A percentile compares a stretch with the other conserved stretches of the same genome.
Evolutionary conservation across 1,139 yeast species (phyloP).

Genomic region (Meyerozyma sp.): DNA sequence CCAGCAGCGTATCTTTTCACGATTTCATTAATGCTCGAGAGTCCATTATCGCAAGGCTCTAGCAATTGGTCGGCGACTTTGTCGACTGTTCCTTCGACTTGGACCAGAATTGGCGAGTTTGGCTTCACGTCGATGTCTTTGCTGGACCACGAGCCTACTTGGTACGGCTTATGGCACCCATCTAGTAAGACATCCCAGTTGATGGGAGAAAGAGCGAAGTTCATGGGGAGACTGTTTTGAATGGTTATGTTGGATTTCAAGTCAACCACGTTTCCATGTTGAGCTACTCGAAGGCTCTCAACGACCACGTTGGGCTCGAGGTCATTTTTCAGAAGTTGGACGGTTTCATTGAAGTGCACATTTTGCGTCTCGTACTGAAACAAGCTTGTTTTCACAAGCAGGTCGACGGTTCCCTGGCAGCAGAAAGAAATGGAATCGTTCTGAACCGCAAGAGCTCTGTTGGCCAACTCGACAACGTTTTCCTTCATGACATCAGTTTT

Average conservation of each 20-base stretch:
- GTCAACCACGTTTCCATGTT: conserved; percentile 4
- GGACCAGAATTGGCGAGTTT: conserved; percentile 9
- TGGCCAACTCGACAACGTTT: conserved; percentile 16
- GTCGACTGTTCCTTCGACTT: conserved; percentile 13
- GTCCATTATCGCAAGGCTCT: conserved; percentile 14
- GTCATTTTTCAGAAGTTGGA: conserved; percentile 10
- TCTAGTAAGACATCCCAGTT: conserved; percentile 24
- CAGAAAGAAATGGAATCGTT: conserved; percentile 13
- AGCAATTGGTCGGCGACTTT: conserved; percentile 15
- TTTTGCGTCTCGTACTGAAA: conserved; percentile 12
- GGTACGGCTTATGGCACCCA: conserved; percentile 18
- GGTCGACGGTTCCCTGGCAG: conserved; percentile 15
- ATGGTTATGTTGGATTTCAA: conserved; percentile 7
- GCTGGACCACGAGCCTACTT: conserved; percentile 22
- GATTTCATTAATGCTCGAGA: conserved; percentile 17
- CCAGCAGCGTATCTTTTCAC: conserved; percentile 17
- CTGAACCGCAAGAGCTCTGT: conserved; percentile 8
- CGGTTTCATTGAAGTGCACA: conserved; percentile 13
- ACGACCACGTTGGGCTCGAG: conserved; percentile 12
- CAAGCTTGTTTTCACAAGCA: conserved; percentile 12
- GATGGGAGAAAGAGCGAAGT: conserved; percentile 14
- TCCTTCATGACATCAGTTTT: conserved; percentile 16
- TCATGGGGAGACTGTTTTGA: conserved; percentile 15
- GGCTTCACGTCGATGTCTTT: conserved; percentile 14
- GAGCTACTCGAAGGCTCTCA: conserved; percentile 6